Percentiles rank a stretch among this genome's conserved stretches.
Evolutionary conservation across 2,329 filamentous ascomycete genomes (phyloP).

Genomic region (Cercospora canescens): DNA sequence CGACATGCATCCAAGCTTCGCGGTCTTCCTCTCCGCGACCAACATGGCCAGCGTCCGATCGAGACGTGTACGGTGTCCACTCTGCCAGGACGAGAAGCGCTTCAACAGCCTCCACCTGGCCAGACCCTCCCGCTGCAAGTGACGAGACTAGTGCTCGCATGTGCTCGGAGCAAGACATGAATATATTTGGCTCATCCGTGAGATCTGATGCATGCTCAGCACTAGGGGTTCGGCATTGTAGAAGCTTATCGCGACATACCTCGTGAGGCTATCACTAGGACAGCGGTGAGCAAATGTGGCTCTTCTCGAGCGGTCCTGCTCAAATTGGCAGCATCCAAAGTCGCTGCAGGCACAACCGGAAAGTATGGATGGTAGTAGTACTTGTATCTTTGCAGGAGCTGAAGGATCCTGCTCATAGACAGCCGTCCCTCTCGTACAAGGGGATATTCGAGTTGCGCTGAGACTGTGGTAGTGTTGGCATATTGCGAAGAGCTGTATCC

Average conservation of each 20-base stretch:
- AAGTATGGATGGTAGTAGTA: constrained; percentile 70
- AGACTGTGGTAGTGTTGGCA: neutral
- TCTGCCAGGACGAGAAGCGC: constrained; percentile 69
- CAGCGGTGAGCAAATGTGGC: constrained; percentile 67
- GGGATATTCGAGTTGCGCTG: constrained; percentile 42
- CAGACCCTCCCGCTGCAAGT: constrained; percentile 65
- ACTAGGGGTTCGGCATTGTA: neutral
- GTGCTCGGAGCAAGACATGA: constrained; percentile 66
- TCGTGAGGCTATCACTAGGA: constrained; percentile 70
- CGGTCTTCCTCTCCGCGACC: constrained; percentile 73
- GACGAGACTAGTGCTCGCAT: constrained; percentile 70
- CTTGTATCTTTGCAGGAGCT: constrained; percentile 60
- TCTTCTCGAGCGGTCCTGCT: constrained; percentile 60
- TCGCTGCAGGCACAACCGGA: constrained; percentile 63
- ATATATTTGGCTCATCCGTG: constrained; percentile 62
- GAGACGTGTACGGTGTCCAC: constrained; percentile 68
- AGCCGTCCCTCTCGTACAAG: constrained; percentile 45
- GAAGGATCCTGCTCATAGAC: constrained; percentile 49
- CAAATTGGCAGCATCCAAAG: constrained; percentile 57
- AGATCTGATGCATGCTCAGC: constrained; percentile 48
- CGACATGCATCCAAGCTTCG: constrained; percentile 76
- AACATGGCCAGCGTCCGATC: constrained; percentile 61
- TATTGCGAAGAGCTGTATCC: constrained; percentile 5
- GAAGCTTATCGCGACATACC: neutral
- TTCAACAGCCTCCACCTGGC: constrained; percentile 70